Evolutionary conservation across 2,329 filamentous ascomycete species (phyloP), one percentile per base, ranked within the genome.

Genomic region (Arachnomyces sp.): DNA sequence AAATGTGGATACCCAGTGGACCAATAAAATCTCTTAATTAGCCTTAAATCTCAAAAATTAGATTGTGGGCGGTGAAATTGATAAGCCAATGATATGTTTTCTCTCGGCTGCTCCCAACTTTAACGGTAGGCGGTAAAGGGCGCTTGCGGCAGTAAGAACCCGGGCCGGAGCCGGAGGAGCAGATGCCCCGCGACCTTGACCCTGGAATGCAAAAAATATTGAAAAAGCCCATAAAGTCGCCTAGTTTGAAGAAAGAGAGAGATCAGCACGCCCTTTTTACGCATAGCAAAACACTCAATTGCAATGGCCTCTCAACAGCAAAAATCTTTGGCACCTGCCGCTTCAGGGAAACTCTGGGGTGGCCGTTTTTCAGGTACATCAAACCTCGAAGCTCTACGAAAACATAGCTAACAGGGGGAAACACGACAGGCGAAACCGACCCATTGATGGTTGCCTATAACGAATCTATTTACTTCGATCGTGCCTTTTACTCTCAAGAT

Each of bases 401-500:
- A 40, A 33, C 44, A 43, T 29, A 28, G n/a, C 17, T 29, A 35
- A 31, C 43, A 38, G 31, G 35, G 38, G 42, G 40, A 31, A 31
- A 28, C 48, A 43, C 52, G 39, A 35, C 51, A 82, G 82, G 84
- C 64, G 81, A 75, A 48, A 76, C 87, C 46, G 84, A 89, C 63
- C 84, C 84, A 25, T 73, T 90, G 39, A 90, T 92, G 84, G 72
- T 78, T 43, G 71, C 80, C 46, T 92, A 88, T 70, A 92, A 90
- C 60, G 82, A 82, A 52, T 81, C 75, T 40, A 81, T 92, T 54
- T 77, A 75, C 59, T 86, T 82, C 65, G 85, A 90, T 63, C 76
- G 78, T 50, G 69, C 70, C 37, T 80, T 90, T 52, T 84, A 85
- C 64, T 77, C 78, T 42, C 75, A 89, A 59, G 85, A 90, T 55